These are phyloP conservation scores for Apiospora koreana DNA, from an alignment of 2,329 filamentous ascomycete genomes.

Conservation along the genomic window DNA sequence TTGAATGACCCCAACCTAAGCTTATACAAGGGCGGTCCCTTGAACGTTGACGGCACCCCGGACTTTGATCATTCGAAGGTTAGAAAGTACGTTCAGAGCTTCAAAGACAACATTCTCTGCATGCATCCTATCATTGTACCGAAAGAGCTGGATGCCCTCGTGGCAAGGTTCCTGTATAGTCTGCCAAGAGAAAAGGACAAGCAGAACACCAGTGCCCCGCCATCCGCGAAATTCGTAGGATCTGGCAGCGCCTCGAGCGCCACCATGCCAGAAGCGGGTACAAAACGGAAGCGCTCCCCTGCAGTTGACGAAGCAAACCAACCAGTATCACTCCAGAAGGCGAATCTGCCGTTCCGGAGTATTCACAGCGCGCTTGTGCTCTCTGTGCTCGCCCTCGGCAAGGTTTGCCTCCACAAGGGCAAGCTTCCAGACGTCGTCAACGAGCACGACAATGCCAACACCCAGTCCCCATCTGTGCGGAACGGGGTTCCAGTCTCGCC, in stretches of 20 bases:
- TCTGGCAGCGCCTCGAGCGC: conserved; percentile 19
- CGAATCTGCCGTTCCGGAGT: conserved; percentile 60
- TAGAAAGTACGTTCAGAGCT: conserved; percentile 55
- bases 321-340: conserved; percentile 38
- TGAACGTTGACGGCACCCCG: conserved; percentile 48
- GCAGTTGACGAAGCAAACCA: conserved; percentile 30
- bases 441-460: conserved; percentile 42
- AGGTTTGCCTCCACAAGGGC: conserved; percentile 66
- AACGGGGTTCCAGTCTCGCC: conserved; percentile 56
- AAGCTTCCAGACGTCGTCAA: conserved; percentile 61
- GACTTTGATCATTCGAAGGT: conserved; percentile 56
- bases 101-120: conserved; percentile 62
- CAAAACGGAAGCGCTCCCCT: conserved; percentile 60
- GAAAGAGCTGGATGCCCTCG: conserved; percentile 52
- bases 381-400: conserved; percentile 81
- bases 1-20: conserved; percentile 36
- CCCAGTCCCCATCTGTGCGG: conserved; percentile 42
- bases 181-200: conserved; percentile 37
- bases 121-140: conserved; percentile 66
- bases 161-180: conserved; percentile 52
- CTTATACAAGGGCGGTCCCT: conserved; percentile 38
- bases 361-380: conserved; percentile 82
- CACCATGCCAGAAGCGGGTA: conserved; percentile 29
- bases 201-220: conserved; percentile 21
- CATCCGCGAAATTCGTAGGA: conserved; percentile 33